Evolutionary conservation across 1,139 yeast genomes (phyloP).

Genomic region (Zygosaccharomyces sapae): DNA sequence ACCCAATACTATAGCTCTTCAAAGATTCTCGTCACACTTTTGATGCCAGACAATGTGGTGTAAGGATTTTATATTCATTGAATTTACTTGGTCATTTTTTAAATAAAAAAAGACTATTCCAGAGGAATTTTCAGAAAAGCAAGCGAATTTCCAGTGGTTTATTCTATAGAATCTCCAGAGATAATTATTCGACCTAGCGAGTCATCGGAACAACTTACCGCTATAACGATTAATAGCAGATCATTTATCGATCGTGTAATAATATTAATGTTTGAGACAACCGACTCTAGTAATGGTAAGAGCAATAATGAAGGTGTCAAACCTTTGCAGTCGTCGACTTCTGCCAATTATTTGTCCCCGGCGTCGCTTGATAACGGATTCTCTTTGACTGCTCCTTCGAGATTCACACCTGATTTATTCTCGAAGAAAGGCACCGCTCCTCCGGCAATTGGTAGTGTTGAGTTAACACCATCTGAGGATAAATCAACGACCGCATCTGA

Average conservation of each 20-base stretch:
- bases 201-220: conserved; percentile 5
- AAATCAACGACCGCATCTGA: conserved; percentile 9
- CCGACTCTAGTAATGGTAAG: conserved; percentile 7
- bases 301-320: conserved; percentile 13
- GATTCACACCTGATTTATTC: conserved; percentile 11
- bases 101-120: conserved; percentile 18
- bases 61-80: conserved; percentile 5
- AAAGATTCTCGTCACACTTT: conserved; percentile 14
- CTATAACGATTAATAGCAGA: not conserved
- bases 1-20: conserved; percentile 20
- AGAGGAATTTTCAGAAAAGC: conserved; percentile 20
- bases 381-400: conserved; percentile 14
- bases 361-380: conserved; percentile 20
- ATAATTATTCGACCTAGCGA: conserved; percentile 1
- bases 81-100: conserved; percentile 1
- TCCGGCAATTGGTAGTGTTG: conserved; percentile 3
- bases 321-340: conserved; percentile 15
- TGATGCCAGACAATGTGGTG: conserved; percentile 3
- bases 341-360: conserved; percentile 21
- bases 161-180: not conserved
- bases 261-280: conserved; percentile 8
- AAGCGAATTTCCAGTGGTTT: conserved; percentile 5
- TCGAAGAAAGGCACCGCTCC: conserved; percentile 7
- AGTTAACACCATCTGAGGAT: conserved; percentile 7
- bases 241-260: not conserved